Evolutionary conservation across 352 stramenopile genomes (phyloP), one percentile per base, ranked within the genome.

Genomic region (Phytopythium chamaehyphon): DNA sequence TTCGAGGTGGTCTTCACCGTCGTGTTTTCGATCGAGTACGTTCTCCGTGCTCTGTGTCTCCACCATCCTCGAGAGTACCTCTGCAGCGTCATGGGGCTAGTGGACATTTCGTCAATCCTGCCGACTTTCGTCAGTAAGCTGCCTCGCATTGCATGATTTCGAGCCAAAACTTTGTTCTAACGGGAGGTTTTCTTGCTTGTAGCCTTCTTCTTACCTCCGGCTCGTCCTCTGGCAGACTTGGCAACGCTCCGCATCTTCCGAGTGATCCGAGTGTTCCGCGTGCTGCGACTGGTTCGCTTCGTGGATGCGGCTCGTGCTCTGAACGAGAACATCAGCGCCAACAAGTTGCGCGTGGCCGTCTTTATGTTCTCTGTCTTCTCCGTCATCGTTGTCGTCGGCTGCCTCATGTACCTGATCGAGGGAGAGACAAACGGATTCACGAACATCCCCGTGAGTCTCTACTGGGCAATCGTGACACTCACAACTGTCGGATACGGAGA

Each of bases 401-500:
- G 81, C 46, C 68, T 78, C 39, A 92, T 92, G 78, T 92, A 92
- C 55, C 54, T 92, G 43, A 89, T 92, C 58, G 81, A 92, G 68
- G 81, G 79, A 28, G 81, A 89, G 45, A 59, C 62, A 15, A 70
- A 90, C 55, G 81, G 82, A 24, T 92, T 90, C 54, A 87, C 78
- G n/a, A 94, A 93, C 55, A 94, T 94, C 54, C 84, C 84, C 8
- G 77, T 91, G 43, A 93, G 82, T 56, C 64, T 94, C 15, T 94
- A 94, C 61, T 94, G 84, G 81, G 89, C 84, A 2, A 80, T 94
- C 23, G 81, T 94, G 54, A 95, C 85, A 23, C 87, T 95, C 56
- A 93, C 85, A 28, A 95, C 85, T 0, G 85, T 95, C 18, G 85
- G 85, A 0, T 93, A 93, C 49, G 85, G 85, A 16, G 85, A 95